Evolutionary conservation across 2,329 filamentous ascomycete genomes (phyloP).

Genomic region (Fusarium domesticum): DNA sequence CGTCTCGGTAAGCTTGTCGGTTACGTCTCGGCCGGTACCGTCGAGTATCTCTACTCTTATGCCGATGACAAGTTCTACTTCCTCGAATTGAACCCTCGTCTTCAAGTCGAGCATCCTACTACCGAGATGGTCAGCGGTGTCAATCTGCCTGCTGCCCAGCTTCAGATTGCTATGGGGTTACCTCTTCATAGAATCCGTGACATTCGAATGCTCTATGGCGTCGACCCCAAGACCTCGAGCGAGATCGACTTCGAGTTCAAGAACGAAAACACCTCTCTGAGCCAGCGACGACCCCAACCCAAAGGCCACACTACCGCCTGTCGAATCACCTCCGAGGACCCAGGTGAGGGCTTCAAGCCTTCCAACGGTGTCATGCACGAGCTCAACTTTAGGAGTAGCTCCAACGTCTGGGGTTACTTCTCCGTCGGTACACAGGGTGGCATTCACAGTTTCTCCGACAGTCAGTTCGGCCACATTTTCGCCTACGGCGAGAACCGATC

Average conservation of each 20-base stretch:
- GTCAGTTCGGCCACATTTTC: conserved; percentile 98
- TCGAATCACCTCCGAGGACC: conserved; percentile 98
- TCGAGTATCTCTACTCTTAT: conserved; percentile 98
- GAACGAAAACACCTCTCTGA: conserved; percentile 75
- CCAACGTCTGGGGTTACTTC: conserved; percentile 99
- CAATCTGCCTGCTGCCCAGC: conserved; percentile 92
- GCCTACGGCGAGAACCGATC: conserved; percentile 97
- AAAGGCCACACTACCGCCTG: conserved; percentile 98
- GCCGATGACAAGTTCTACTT: conserved; percentile 99
- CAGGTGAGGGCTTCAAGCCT: conserved; percentile 98
- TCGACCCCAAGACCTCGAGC: conserved; percentile 80
- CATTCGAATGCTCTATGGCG: conserved; percentile 93
- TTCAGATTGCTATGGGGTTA: conserved; percentile 98
- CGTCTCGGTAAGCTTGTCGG: conserved; percentile 91
- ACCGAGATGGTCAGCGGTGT: conserved; percentile 99
- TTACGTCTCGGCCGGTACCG: conserved; percentile 97
- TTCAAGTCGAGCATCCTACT: conserved; percentile 98
- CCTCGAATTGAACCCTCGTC: conserved; percentile 95
- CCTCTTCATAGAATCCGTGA: conserved; percentile 93
- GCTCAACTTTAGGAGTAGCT: conserved; percentile 96
- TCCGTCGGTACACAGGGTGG: conserved; percentile 94
- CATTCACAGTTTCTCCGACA: conserved; percentile 99
- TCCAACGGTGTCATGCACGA: conserved; percentile 99
- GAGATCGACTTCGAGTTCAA: conserved; percentile 98
- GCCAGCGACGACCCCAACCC: conserved; percentile 84